Conservation (phyloP, 257 asterid species). For the Solanum pinnatisectum region DNA sequence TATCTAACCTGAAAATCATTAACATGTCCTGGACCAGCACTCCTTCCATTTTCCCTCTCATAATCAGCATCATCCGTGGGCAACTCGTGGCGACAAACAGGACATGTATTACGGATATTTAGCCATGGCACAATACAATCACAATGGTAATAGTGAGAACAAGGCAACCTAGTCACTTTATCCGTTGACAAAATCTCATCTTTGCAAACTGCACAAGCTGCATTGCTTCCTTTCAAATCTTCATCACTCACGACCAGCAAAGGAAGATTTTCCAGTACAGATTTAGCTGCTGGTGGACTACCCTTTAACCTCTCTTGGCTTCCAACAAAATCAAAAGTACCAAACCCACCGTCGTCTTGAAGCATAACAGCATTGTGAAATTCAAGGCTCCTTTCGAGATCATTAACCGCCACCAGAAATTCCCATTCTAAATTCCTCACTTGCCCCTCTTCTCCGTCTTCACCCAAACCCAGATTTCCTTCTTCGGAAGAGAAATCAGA, state of each 20-base stretch:
- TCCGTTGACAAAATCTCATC: slow-evolving; percentile 54
- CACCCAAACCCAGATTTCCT: background rate
- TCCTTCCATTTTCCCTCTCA: slow-evolving; percentile 42
- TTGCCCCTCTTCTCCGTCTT: slow-evolving; percentile 29
- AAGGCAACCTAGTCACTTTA: slow-evolving; percentile 58
- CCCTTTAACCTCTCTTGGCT: slow-evolving; percentile 41
- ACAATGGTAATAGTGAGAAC: slow-evolving; percentile 64
- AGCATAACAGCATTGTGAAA: slow-evolving; percentile 24
- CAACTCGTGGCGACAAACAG: slow-evolving; percentile 23
- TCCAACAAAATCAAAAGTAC: slow-evolving; percentile 50
- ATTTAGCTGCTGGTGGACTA: slow-evolving; percentile 86
- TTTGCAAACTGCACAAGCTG: slow-evolving; percentile 79
- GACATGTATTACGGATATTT: slow-evolving; percentile 66
- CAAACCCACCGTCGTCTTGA: slow-evolving; percentile 47
- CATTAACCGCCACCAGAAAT: slow-evolving; percentile 55
- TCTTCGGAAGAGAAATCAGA: background rate
- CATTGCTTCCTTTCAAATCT: slow-evolving; percentile 15
- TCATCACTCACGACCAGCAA: slow-evolving; percentile 36
- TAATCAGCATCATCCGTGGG: slow-evolving; percentile 75
- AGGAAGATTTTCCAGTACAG: slow-evolving; percentile 54
- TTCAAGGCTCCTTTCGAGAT: slow-evolving; percentile 39
- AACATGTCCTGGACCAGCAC: slow-evolving; percentile 13
- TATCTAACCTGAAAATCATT: slow-evolving; percentile 39
- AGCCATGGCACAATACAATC: slow-evolving; percentile 86
- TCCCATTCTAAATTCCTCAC: slow-evolving; percentile 65